phyloP scores from a whole-genome alignment of 2,329 filamentous ascomycete genomes.

The Verticillium nonalfalfae region DNA sequence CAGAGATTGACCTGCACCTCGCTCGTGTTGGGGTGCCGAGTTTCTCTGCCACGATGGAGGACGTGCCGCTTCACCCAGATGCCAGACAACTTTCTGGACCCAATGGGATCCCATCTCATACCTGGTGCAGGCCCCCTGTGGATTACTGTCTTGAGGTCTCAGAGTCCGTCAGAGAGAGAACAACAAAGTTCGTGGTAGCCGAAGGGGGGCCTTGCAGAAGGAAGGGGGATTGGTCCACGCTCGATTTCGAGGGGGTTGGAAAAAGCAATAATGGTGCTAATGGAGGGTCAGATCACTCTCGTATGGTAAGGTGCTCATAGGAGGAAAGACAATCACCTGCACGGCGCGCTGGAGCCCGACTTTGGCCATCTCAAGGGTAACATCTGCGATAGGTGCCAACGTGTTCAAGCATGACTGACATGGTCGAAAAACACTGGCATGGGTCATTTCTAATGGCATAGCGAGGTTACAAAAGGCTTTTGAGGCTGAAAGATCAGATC shows the following conservation, averaged over 20 bases:
- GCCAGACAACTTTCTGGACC: no score
- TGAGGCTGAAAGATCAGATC: background rate
- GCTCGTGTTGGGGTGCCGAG: background rate
- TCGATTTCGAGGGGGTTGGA: background rate
- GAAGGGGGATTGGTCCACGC: background rate
- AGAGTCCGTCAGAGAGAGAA: background rate
- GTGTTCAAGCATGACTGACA: background rate
- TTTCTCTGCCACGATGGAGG: background rate
- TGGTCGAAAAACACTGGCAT: background rate
- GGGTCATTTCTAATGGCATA: background rate
- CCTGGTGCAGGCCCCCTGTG: background rate
- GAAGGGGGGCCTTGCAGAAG: background rate
- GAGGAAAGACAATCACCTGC: background rate
- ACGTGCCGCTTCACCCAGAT: background rate
- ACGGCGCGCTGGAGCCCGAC: background rate
- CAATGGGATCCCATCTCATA: background rate
- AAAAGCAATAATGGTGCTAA: background rate
- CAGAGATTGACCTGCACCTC: background rate
- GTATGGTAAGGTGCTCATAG: background rate
- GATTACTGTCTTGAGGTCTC: background rate
- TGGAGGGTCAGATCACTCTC: slow-evolving; percentile 1
- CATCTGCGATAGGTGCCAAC: no score
- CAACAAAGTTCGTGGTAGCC: background rate
- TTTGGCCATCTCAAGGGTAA: no score
- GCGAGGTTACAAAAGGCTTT: background rate